Evolutionary conservation across 495 filamentous ascomycete genomes (phyloP).

Genomic region (Tuber indicum): DNA sequence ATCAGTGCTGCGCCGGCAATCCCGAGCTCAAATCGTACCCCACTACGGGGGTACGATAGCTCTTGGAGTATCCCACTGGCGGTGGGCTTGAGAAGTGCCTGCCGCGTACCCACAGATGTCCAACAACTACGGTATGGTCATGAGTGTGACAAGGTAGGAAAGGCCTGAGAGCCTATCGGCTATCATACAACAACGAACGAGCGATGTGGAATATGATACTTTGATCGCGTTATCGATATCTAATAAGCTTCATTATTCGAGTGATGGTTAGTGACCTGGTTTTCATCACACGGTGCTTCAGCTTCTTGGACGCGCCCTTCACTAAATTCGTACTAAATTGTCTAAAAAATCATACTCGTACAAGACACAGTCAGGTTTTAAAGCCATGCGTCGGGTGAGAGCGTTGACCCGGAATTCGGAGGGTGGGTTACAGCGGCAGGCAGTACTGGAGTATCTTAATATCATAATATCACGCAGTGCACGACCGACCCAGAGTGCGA

Average conservation of each 20-base stretch:
- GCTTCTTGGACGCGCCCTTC: neutral
- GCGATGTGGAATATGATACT: neutral
- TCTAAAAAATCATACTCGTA: neutral
- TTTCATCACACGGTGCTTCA: neutral
- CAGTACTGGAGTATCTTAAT: neutral
- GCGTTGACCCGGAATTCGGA: neutral
- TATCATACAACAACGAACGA: neutral
- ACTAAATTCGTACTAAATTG: neutral
- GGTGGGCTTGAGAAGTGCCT: neutral
- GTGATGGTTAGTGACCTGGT: neutral
- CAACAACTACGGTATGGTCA: neutral
- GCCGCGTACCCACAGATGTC: neutral
- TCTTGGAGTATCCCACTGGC: neutral
- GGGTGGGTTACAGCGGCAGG: neutral
- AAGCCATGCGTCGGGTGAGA: neutral
- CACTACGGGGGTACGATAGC: no score
- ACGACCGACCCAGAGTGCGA: neutral
- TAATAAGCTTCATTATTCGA: neutral
- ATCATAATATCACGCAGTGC: neutral
- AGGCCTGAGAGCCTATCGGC: neutral
- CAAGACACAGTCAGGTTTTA: neutral
- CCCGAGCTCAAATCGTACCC: neutral
- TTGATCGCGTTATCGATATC: neutral
- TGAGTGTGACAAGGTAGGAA: neutral
- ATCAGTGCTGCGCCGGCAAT: neutral